These are phyloP conservation scores for Santalum album DNA, from an alignment of 164 flowering plant species.

Conservation along the genomic window DNA sequence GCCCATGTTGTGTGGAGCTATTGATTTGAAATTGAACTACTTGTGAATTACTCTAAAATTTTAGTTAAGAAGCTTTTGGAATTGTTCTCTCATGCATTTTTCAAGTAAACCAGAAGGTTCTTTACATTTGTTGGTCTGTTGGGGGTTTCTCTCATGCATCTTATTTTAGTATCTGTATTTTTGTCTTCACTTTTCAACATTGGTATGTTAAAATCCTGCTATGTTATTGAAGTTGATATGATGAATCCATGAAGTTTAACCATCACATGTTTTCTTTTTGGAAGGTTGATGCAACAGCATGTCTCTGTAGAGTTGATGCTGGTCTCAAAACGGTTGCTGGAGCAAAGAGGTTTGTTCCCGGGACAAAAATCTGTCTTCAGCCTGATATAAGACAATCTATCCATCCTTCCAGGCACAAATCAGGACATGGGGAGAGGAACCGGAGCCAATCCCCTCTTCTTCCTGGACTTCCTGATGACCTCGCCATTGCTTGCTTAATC, in stretches of 20 bases:
- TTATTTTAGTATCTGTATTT: no score
- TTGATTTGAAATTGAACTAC: no score
- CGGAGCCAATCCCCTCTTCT: slow-evolving; percentile 61
- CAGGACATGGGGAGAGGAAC: slow-evolving; percentile 41
- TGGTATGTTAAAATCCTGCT: no score
- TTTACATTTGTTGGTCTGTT: no score
- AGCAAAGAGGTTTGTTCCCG: slow-evolving; percentile 68
- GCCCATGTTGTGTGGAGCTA: no score
- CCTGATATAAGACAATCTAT: slow-evolving; percentile 69
- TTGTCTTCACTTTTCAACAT: no score
- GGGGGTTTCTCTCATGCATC: no score
- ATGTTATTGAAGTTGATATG: no score
- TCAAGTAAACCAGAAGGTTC: no score
- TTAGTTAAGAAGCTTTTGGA: no score
- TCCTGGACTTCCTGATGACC: slow-evolving; percentile 94
- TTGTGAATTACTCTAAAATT: no score
- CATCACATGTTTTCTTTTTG: background rate
- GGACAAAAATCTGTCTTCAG: slow-evolving; percentile 64
- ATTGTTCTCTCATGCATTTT: no score
- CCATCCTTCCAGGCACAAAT: slow-evolving; percentile 53
- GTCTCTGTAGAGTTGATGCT: slow-evolving; percentile 75
- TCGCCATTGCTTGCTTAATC: slow-evolving; percentile 84
- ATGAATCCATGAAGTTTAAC: background rate
- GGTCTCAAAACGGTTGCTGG: slow-evolving; percentile 81
- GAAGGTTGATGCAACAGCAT: slow-evolving; percentile 77